Percentiles rank a stretch among this genome's conserved stretches.
Conservation (phyloP, 1,284 basidiomycete species). For the Tilletia indica region DNA sequence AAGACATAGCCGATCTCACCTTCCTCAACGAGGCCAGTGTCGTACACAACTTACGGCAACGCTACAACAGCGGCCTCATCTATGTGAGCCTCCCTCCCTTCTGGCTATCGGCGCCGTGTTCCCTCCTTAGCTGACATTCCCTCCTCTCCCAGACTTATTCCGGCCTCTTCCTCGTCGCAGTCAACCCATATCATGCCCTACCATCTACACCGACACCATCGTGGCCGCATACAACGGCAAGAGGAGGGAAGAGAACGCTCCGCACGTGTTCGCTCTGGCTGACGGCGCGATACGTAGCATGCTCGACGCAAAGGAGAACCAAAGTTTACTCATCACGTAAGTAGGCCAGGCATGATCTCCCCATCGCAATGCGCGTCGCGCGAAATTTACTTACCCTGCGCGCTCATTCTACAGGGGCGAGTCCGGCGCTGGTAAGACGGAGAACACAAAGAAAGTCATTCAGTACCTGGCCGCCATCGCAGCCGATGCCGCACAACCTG, state of each 20-base stretch:
- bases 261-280: slow-evolving; percentile 95
- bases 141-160: slow-evolving; percentile 74
- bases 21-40: slow-evolving; percentile 98
- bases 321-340: slow-evolving; percentile 95
- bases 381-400: not conserved
- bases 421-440: slow-evolving; percentile 98
- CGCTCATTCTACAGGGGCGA: slow-evolving; percentile 69
- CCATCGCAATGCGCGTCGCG: not conserved
- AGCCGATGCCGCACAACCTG: slow-evolving; percentile 57
- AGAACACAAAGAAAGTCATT: slow-evolving; percentile 99
- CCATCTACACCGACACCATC: slow-evolving; percentile 88
- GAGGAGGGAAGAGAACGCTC: slow-evolving; percentile 89
- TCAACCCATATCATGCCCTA: slow-evolving; percentile 92
- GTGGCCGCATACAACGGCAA: slow-evolving; percentile 88
- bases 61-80: slow-evolving; percentile 88
- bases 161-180: slow-evolving; percentile 92
- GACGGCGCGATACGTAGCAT: slow-evolving; percentile 98
- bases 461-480: slow-evolving; percentile 98
- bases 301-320: slow-evolving; percentile 93
- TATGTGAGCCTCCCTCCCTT: slow-evolving; percentile 69
- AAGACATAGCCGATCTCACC: slow-evolving; percentile 97
- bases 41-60: slow-evolving; percentile 87
- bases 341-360: not conserved
- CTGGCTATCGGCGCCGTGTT: not conserved
- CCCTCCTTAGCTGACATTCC: slow-evolving; percentile 18